Evolutionary conservation across 371 early-diverging fungal species (phyloP).

Genomic region (Choanephora cucurbitarum): DNA sequence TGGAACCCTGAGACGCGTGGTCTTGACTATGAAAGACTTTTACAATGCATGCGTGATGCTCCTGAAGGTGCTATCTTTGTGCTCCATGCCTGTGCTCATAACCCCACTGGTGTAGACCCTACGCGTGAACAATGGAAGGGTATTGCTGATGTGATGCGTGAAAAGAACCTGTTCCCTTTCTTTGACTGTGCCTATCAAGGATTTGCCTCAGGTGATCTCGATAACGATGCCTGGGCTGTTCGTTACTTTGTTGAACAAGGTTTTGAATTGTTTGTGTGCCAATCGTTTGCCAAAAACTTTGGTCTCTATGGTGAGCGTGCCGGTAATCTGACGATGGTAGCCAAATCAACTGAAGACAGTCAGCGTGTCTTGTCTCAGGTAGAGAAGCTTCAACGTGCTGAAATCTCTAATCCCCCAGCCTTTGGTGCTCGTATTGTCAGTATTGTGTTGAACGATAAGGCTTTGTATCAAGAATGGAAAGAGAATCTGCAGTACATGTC

Average conservation of each 20-base stretch:
- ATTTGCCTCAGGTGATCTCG: constrained; percentile 92
- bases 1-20: constrained; percentile 80
- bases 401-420: constrained; percentile 89
- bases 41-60: constrained; percentile 68
- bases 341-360: constrained; percentile 51
- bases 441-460: constrained; percentile 78
- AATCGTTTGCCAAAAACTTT: constrained; percentile 97
- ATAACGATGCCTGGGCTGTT: constrained; percentile 89
- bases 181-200: constrained; percentile 99
- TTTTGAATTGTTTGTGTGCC: constrained; percentile 86
- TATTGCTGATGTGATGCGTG: constrained; percentile 79
- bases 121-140: constrained; percentile 89
- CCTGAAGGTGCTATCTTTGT: constrained; percentile 78
- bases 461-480: constrained; percentile 83
- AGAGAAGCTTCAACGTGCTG: constrained; percentile 81
- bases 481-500: constrained; percentile 84
- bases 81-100: constrained; percentile 94
- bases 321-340: constrained; percentile 84
- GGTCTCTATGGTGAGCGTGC: constrained; percentile 94
- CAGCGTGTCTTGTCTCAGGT: constrained; percentile 76
- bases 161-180: constrained; percentile 84
- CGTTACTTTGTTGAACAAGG: constrained; percentile 90
- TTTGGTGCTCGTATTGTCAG: constrained; percentile 90
- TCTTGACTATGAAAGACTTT: constrained; percentile 78
- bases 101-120: constrained; percentile 97